A percentile compares a stretch with the other conserved stretches of the same genome.
Conservation (phyloP, 108 stramenopile genomes). For the Pseudonitzschia delicatissima region DNA sequence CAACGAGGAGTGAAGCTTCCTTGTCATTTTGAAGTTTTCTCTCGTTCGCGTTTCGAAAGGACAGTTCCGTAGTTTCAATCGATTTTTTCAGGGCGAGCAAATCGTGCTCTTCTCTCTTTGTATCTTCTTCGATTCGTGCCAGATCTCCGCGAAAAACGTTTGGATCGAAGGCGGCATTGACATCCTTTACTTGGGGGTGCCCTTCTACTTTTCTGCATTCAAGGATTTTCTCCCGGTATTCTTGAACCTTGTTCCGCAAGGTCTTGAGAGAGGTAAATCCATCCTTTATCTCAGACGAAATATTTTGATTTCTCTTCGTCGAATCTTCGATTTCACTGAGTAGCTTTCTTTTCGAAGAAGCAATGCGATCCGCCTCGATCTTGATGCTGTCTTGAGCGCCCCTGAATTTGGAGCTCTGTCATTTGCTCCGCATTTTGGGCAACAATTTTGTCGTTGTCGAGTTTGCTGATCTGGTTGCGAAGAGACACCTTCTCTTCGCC, state of each 20-base stretch:
- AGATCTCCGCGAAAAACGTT: not conserved
- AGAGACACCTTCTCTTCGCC: constrained; percentile 36
- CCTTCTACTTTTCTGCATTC: not conserved
- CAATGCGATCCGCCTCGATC: not conserved
- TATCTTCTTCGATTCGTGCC: not conserved
- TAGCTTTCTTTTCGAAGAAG: not conserved
- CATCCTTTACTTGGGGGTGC: not conserved
- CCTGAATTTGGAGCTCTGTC: constrained; percentile 30
- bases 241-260: not conserved
- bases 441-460: constrained; percentile 40
- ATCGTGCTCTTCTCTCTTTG: not conserved
- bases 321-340: not conserved
- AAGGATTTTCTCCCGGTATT: not conserved
- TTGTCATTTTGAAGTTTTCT: not conserved
- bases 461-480: constrained; percentile 28
- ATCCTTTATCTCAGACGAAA: not conserved
- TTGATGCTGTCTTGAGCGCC: constrained; percentile 22
- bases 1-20: not conserved
- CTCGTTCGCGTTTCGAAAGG: not conserved
- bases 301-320: not conserved
- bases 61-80: not conserved
- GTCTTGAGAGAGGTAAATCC: not conserved
- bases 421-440: constrained; percentile 32
- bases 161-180: not conserved
- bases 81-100: not conserved